phyloP scores from a whole-genome alignment of 495 filamentous ascomycete species.

The Aspergillus baeticus region DNA sequence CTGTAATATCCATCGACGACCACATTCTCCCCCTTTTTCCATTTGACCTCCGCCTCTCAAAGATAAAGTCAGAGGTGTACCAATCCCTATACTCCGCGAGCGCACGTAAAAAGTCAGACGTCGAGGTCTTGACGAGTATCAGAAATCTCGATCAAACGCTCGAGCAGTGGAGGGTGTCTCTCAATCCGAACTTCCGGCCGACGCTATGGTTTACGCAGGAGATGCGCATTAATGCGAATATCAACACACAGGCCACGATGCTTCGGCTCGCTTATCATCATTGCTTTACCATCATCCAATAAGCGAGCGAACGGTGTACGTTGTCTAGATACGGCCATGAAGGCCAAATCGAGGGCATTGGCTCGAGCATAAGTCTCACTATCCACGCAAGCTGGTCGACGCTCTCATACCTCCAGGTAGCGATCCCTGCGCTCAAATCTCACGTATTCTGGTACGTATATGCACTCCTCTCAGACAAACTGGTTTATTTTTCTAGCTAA shows the following conservation, averaged over 20 bases:
- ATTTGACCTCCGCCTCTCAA: slow-evolving; percentile 31
- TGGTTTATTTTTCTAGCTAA: background rate
- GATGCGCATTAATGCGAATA: background rate
- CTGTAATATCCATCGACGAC: slow-evolving; percentile 12
- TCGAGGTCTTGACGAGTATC: slow-evolving; percentile 34
- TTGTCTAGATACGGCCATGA: background rate
- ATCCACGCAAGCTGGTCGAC: slow-evolving; percentile 18
- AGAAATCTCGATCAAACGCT: slow-evolving; percentile 37
- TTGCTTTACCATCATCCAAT: slow-evolving; percentile 37
- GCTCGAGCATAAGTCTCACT: slow-evolving; percentile 16
- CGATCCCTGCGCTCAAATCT: slow-evolving; percentile 9
- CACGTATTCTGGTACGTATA: slow-evolving; percentile 26
- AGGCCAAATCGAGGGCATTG: slow-evolving; percentile 5
- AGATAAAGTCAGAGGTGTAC: slow-evolving; percentile 36
- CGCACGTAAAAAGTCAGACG: slow-evolving; percentile 29
- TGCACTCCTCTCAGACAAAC: background rate
- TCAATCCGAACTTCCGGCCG: slow-evolving; percentile 13
- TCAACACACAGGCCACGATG: slow-evolving; percentile 28
- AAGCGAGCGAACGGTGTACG: slow-evolving; percentile 29
- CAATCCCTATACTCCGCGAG: slow-evolving; percentile 31
- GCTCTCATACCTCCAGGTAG: slow-evolving; percentile 14
- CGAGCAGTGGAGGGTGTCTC: slow-evolving; percentile 34
- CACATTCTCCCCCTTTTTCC: slow-evolving; percentile 28
- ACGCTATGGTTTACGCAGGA: slow-evolving; percentile 9
- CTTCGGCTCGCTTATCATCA: slow-evolving; percentile 39